phyloP scores from a whole-genome alignment of 306 rosid species.

The Alnus glutinosa region DNA sequence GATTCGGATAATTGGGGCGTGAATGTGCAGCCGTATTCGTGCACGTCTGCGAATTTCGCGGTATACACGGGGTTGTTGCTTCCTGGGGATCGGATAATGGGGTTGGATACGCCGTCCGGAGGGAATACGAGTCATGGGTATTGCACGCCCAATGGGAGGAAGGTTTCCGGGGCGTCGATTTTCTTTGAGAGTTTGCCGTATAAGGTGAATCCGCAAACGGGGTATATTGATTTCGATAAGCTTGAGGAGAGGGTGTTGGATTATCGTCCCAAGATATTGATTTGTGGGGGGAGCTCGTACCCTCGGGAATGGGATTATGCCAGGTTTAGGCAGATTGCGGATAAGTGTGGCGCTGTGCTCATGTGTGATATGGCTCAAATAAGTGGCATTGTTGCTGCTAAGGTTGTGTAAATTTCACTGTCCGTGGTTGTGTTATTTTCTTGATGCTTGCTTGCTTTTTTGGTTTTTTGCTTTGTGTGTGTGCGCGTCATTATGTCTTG shows the following conservation, averaged over 20 bases:
- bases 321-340: constrained; percentile 85
- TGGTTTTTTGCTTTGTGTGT: not conserved
- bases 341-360: constrained; percentile 83
- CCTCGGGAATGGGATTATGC: constrained; percentile 95
- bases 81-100: constrained; percentile 93
- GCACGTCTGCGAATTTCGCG: constrained; percentile 91
- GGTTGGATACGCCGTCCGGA: constrained; percentile 94
- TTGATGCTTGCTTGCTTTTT: not conserved
- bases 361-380: constrained; percentile 97
- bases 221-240: constrained; percentile 82
- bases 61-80: constrained; percentile 78
- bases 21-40: constrained; percentile 90
- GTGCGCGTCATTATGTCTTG: not conserved
- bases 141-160: constrained; percentile 84
- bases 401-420: constrained; percentile 65
- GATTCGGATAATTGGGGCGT: constrained; percentile 81
- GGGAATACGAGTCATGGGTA: constrained; percentile 96
- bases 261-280: constrained; percentile 95
- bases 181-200: constrained; percentile 91
- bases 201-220: constrained; percentile 80
- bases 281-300: constrained; percentile 93
- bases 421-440: not conserved
- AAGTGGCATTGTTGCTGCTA: constrained; percentile 86
- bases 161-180: constrained; percentile 81
- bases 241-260: constrained; percentile 93